Evolutionary conservation across 169 alveolate species (phyloP), one percentile per base, ranked within the genome.

Genomic region (Babesia caballi): DNA sequence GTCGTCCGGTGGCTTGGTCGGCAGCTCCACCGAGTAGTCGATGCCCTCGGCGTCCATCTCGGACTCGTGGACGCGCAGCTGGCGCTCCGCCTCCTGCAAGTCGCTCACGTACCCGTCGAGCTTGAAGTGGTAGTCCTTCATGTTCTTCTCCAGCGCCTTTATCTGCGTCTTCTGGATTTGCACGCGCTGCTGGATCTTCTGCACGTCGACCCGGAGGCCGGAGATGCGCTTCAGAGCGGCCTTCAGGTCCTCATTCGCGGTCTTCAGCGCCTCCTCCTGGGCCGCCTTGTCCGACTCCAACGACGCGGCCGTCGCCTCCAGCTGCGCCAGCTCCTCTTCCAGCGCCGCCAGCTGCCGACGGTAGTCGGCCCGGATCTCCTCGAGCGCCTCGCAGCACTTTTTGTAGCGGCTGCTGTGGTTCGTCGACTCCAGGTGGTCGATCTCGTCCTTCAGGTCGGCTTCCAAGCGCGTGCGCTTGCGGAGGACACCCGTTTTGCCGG

Each of bases 1-100:
- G 23, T 56, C 83, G 5, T 80, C 69, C n/a, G 88, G 72, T 21
- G 56, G 25, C 63, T 80, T 80, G 21, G 66, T 47, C 1, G 88
- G 82, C 46, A 69, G 38, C 21, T 66, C 67, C 2, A 21, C 66
- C 41, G 76, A 33, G 49, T 42, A 80, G 47, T 68, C 82, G 15
- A 80, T 68, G 17, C 88, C 88, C 11, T 68, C 72, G 7, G 66
- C 56, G n/a, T 57, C 50, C 54, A 80, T 11, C 47, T 80, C 78
- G 9, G 17, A 56, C 30, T 80, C 61, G 57, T 51, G 70, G 28
- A 42, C 59, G 38, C 53, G n/a, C 14, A 74, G 15, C 23, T 51
- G 36, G 11, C 27, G 15, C 19, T 51, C 44, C 7, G 76, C 60
- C 5, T 66, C 81, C 44, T 77, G 27, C 52, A 63, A 15, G 27